These are phyloP conservation scores for Cetradonia linearis DNA, from an alignment of 495 filamentous ascomycete genomes.

Conservation along the genomic window DNA sequence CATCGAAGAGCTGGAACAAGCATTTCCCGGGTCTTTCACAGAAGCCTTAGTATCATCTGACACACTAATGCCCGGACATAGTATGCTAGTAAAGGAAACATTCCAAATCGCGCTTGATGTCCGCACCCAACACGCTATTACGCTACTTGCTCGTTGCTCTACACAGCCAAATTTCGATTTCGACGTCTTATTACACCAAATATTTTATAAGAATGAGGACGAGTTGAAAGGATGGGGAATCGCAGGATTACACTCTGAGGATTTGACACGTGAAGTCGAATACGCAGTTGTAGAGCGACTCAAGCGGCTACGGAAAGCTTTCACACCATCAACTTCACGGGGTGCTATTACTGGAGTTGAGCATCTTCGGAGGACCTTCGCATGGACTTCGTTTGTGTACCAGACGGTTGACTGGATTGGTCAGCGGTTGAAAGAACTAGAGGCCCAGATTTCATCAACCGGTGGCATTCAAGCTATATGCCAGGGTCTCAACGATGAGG, in stretches of 20 bases:
- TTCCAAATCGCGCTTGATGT: conserved; percentile 33
- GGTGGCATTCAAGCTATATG: conserved; percentile 26
- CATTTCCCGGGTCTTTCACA: conserved; percentile 30
- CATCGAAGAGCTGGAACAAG: conserved; percentile 26
- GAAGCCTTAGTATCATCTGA: conserved; percentile 16
- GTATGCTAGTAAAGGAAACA: conserved; percentile 26
- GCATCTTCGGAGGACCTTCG: conserved; percentile 25
- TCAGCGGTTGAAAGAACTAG: conserved; percentile 25
- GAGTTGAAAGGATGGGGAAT: conserved; percentile 22
- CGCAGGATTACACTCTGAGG: conserved; percentile 12
- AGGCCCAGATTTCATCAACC: conserved; percentile 18
- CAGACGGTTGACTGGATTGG: conserved; percentile 23
- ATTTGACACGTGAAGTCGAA: conserved; percentile 6
- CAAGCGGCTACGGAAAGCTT: conserved; percentile 22
- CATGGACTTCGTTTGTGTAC: conserved; percentile 28
- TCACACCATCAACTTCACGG: conserved; percentile 19
- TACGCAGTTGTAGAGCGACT: conserved; percentile 21
- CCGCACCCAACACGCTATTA: conserved; percentile 33
- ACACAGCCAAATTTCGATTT: conserved; percentile 26
- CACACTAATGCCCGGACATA: conserved; percentile 21
- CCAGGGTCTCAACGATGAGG: conserved; percentile 17
- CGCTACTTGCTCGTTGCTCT: conserved; percentile 18
- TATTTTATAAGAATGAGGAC: conserved; percentile 24
- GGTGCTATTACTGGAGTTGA: conserved; percentile 29
- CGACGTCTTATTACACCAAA: conserved; percentile 25